Percentiles rank a stretch among this genome's conserved stretches.
These are phyloP conservation scores for Amylocarpus encephaloides DNA, from an alignment of 2,329 filamentous ascomycete genomes.

Conservation along the genomic window DNA sequence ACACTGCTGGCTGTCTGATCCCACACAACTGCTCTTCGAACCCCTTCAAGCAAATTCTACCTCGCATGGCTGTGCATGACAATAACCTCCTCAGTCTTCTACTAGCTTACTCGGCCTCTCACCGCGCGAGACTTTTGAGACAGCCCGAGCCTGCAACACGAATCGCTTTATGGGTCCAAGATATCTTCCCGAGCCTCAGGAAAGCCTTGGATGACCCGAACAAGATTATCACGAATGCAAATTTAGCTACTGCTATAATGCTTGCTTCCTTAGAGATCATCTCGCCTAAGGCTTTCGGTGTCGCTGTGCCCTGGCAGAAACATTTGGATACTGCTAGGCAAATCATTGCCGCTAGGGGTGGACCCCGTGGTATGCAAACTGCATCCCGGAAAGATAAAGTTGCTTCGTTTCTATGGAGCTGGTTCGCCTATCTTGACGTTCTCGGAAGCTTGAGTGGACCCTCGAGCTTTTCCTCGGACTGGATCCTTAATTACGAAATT, in stretches of 20 bases:
- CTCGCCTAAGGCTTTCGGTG: constrained; percentile 72
- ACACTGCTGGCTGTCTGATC: constrained; percentile 60
- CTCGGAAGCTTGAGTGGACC: constrained; percentile 63
- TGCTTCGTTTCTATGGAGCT: constrained; percentile 69
- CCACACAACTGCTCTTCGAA: constrained; percentile 48
- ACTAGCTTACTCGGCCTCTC: constrained; percentile 77
- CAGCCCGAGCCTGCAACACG: constrained; percentile 70
- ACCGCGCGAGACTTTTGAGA: constrained; percentile 66
- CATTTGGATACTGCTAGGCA: constrained; percentile 71
- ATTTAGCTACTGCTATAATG: constrained; percentile 78
- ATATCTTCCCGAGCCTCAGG: constrained; percentile 69
- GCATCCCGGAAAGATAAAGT: constrained; percentile 49
- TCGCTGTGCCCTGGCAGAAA: constrained; percentile 73
- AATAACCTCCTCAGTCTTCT: constrained; percentile 69
- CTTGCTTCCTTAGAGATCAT: constrained; percentile 78
- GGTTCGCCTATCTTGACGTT: constrained; percentile 80
- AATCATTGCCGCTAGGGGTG: constrained; percentile 62
- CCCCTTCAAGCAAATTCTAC: constrained; percentile 44
- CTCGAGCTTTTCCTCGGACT: constrained; percentile 30
- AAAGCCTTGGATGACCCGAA: constrained; percentile 55
- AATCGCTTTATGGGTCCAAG: constrained; percentile 73
- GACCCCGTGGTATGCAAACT: constrained; percentile 45
- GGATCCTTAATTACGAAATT: constrained; percentile 39
- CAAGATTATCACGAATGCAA: constrained; percentile 62
- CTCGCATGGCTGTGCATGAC: constrained; percentile 59